These are phyloP conservation scores for Pistacia integerrima DNA, from an alignment of 345 rosid species.

Conservation along the genomic window DNA sequence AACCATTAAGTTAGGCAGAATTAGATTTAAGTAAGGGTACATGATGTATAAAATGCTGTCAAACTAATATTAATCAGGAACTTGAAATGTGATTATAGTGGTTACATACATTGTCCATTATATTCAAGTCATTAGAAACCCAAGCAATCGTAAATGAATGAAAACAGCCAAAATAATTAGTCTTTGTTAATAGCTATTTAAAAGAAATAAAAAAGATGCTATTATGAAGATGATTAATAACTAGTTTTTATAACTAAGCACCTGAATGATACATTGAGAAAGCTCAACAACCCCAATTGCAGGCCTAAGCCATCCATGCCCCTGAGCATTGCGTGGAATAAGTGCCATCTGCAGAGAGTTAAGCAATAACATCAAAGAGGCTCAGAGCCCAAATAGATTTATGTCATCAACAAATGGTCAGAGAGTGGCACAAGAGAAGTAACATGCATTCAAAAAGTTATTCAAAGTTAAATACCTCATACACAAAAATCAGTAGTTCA, in stretches of 20 bases:
- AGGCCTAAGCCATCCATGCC: slow-evolving; percentile 99
- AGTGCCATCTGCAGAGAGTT: slow-evolving; percentile 78
- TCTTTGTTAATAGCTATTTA: neutral
- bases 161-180: neutral
- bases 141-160: no score
- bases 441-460: neutral
- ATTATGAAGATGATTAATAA: neutral
- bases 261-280: slow-evolving; percentile 97
- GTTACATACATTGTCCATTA: neutral
- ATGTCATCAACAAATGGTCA: slow-evolving; percentile 1
- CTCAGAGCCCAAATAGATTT: slow-evolving; percentile 10
- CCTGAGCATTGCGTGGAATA: slow-evolving; percentile 82
- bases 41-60: neutral
- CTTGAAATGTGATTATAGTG: neutral
- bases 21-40: neutral
- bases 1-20: neutral
- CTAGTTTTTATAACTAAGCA: slow-evolving; percentile 25
- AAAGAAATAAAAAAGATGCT: neutral
- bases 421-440: neutral
- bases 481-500: neutral
- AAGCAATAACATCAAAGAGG: slow-evolving; percentile 12
- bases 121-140: neutral
- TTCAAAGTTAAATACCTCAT: neutral
- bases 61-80: neutral
- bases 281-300: slow-evolving; percentile 94